phyloP scores from a whole-genome alignment of 352 stramenopile genomes.

The Blastocystis sp. region DNA sequence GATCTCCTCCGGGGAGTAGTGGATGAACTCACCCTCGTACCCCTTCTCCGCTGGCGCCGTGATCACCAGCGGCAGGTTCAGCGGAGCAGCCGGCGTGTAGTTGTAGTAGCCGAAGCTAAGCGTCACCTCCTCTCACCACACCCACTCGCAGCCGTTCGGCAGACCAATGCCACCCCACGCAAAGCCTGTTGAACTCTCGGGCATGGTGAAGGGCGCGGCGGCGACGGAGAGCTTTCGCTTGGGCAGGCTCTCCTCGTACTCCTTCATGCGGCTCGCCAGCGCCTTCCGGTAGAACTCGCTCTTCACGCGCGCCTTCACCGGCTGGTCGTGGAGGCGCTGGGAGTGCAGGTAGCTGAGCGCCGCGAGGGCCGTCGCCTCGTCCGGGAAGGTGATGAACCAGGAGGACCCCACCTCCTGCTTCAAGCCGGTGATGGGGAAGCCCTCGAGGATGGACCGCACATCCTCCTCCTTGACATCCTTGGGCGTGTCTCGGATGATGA shows the following conservation, averaged over 20 bases:
- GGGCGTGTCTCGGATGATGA: constrained; percentile 71
- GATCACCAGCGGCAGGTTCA: constrained; percentile 43
- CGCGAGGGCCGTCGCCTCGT: constrained; percentile 52
- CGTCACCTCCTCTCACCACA: not conserved
- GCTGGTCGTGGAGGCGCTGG: constrained; percentile 57
- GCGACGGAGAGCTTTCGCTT: not conserved
- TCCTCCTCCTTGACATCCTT: constrained; percentile 69
- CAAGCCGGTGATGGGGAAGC: not conserved
- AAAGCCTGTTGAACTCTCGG: not conserved
- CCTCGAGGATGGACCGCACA: constrained; percentile 43
- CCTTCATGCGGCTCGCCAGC: not conserved
- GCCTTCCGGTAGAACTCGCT: constrained; percentile 67
- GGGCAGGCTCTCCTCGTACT: not conserved
- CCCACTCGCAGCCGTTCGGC: constrained; percentile 35
- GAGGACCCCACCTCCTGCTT: constrained; percentile 64
- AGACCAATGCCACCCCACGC: constrained; percentile 37
- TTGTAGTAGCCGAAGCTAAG: constrained; percentile 62
- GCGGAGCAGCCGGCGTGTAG: not conserved
- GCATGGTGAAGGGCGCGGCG: constrained; percentile 10
- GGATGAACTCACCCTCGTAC: constrained; percentile 10
- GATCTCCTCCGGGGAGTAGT: constrained; percentile 55
- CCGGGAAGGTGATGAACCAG: constrained; percentile 70
- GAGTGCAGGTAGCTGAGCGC: constrained; percentile 61
- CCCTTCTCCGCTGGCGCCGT: not conserved
- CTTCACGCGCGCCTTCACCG: constrained; percentile 70